phyloP scores from a whole-genome alignment of 495 filamentous ascomycete species.

The Neohortaea acidophila region DNA sequence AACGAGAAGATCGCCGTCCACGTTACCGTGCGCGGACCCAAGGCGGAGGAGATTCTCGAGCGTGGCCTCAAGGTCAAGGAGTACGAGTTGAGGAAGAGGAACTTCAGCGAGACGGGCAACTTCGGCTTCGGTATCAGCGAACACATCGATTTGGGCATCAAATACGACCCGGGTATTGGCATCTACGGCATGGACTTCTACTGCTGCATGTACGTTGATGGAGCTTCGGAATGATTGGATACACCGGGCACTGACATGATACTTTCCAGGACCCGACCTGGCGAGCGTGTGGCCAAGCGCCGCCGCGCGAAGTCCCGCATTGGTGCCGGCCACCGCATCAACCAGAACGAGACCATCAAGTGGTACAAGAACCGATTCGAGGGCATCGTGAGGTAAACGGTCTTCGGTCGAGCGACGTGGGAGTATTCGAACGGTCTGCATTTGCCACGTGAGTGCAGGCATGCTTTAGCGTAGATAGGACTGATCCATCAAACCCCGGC shows the following conservation, averaged over 20 bases:
- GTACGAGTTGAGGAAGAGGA: conserved; percentile 95
- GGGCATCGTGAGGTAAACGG: conserved; percentile 77
- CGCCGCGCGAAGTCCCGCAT: conserved; percentile 74
- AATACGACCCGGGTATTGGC: conserved; percentile 98
- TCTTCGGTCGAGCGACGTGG: conserved; percentile 1
- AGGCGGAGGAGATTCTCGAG: conserved; percentile 99
- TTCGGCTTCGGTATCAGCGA: conserved; percentile 99
- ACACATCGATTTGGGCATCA: conserved; percentile 99
- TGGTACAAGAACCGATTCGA: conserved; percentile 99
- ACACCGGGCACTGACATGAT: background rate
- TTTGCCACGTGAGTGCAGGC: background rate
- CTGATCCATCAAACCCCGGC: conserved; percentile 6
- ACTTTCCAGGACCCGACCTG: conserved; percentile 65
- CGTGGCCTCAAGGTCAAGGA: conserved; percentile 99
- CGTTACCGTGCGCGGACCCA: conserved; percentile 98
- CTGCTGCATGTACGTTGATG: conserved; percentile 76
- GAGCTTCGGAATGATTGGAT: background rate
- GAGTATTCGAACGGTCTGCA: background rate
- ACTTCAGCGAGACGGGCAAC: conserved; percentile 99
- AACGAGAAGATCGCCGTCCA: conserved; percentile 99
- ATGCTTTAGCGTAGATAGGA: conserved; percentile 8
- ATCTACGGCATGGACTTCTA: conserved; percentile 99
- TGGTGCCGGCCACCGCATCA: conserved; percentile 82
- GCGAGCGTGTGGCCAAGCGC: conserved; percentile 92
- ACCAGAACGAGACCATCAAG: conserved; percentile 81